phyloP scores from a whole-genome alignment of 202 grass and related monocot species.

The Dendrocalamus latiflorus region DNA sequence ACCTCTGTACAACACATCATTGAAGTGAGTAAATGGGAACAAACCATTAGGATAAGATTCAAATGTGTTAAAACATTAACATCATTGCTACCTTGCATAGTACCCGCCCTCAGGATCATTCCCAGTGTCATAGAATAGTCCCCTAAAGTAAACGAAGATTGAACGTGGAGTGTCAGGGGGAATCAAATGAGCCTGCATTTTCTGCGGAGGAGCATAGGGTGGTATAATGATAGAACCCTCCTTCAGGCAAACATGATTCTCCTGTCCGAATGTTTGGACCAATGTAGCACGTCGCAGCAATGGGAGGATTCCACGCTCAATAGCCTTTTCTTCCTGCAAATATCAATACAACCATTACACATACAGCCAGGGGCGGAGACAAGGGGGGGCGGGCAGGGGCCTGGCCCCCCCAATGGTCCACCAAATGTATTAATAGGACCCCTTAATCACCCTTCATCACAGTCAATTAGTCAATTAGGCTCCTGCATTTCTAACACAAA shows the following conservation, averaged over 20 bases:
- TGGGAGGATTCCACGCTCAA: constrained; percentile 76
- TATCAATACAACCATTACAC: background rate
- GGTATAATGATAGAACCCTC: constrained; percentile 97
- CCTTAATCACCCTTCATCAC: too few species aligned
- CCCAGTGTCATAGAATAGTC: constrained; percentile 90
- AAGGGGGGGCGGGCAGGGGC: too few species aligned
- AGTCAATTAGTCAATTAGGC: too few species aligned
- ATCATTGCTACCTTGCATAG: constrained; percentile 69
- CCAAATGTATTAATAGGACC: too few species aligned
- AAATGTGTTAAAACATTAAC: background rate
- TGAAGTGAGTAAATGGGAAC: constrained; percentile 17
- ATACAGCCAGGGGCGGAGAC: too few species aligned
- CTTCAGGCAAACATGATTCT: constrained; percentile 94
- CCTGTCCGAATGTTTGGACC: constrained; percentile 93
- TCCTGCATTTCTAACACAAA: too few species aligned
- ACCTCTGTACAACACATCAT: constrained; percentile 46
- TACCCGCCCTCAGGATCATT: constrained; percentile 94
- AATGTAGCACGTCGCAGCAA: constrained; percentile 71
- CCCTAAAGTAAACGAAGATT: constrained; percentile 92
- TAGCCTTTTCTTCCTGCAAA: constrained; percentile 86
- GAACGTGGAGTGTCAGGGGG: constrained; percentile 85
- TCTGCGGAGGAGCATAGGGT: constrained; percentile 91
- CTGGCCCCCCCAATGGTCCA: too few species aligned
- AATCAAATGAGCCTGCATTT: constrained; percentile 93
- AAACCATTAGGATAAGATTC: background rate